Percentiles rank a stretch among this genome's conserved stretches.
These are phyloP conservation scores for Miscanthus sacchariflorus DNA, from an alignment of 202 grass and related monocot genomes.

Conservation along the genomic window DNA sequence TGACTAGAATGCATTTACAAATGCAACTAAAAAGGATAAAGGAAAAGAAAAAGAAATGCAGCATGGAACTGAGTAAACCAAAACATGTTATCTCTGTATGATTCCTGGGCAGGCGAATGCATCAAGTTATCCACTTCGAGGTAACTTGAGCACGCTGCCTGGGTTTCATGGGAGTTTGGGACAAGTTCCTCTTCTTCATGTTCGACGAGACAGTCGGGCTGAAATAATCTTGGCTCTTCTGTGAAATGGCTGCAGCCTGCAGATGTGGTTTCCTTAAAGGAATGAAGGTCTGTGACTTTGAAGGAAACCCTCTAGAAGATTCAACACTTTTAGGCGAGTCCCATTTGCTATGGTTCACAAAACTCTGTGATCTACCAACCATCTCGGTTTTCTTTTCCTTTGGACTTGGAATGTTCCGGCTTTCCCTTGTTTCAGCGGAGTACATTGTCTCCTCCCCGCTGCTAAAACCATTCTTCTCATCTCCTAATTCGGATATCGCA, in stretches of 20 bases:
- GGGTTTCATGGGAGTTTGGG: slow-evolving; percentile 63
- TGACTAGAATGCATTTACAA: slow-evolving; percentile 57
- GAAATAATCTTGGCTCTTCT: slow-evolving; percentile 85
- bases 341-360: slow-evolving; percentile 70
- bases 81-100: slow-evolving; percentile 42
- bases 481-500: slow-evolving; percentile 52
- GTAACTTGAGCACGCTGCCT: slow-evolving; percentile 63
- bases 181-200: slow-evolving; percentile 86
- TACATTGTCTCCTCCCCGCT: slow-evolving; percentile 86
- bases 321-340: slow-evolving; percentile 67
- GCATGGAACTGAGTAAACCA: slow-evolving; percentile 19
- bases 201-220: slow-evolving; percentile 71
- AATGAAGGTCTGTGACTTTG: slow-evolving; percentile 64
- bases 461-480: slow-evolving; percentile 62
- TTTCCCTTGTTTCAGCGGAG: slow-evolving; percentile 88
- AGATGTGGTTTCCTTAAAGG: slow-evolving; percentile 68
- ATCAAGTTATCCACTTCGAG: slow-evolving; percentile 66
- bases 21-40: slow-evolving; percentile 14
- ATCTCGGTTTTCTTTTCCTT: slow-evolving; percentile 58
- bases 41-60: slow-evolving; percentile 18
- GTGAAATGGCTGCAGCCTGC: slow-evolving; percentile 69
- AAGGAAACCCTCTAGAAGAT: slow-evolving; percentile 50
- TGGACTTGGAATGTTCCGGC: slow-evolving; percentile 84
- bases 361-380: slow-evolving; percentile 72
- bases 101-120: neutral